Evolutionary conservation across 306 rosid species (phyloP).

Genomic region (Calophaca sinica): DNA sequence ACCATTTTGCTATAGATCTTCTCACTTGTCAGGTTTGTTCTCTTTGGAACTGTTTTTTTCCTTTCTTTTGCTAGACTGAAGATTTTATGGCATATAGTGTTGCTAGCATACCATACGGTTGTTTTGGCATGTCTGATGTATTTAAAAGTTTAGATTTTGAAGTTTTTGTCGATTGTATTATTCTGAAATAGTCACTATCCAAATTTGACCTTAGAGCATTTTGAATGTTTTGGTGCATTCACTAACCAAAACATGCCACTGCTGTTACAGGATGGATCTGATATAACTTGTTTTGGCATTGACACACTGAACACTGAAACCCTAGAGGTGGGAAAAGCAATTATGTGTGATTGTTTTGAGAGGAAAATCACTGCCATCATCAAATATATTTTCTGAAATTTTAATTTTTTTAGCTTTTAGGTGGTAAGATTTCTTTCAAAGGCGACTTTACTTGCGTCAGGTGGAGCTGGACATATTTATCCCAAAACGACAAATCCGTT

Average conservation of each 20-base stretch:
- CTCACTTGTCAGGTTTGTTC: slow-evolving; percentile 81
- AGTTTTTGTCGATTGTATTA: not conserved
- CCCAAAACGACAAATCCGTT: slow-evolving; percentile 93
- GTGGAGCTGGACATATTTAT: slow-evolving; percentile 98
- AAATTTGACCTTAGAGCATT: slow-evolving; percentile 19
- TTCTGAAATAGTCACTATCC: slow-evolving; percentile 22
- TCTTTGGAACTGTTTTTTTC: slow-evolving; percentile 21
- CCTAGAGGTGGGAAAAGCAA: slow-evolving; percentile 65
- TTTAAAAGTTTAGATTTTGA: not conserved
- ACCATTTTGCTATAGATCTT: slow-evolving; percentile 94
- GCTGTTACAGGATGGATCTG: slow-evolving; percentile 72
- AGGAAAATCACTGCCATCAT: slow-evolving; percentile 12
- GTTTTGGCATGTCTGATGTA: too few species aligned
- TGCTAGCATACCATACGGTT: not conserved
- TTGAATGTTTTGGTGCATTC: slow-evolving; percentile 38
- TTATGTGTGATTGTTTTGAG: slow-evolving; percentile 21
- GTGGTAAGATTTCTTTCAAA: slow-evolving; percentile 89
- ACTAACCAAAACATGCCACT: slow-evolving; percentile 47
- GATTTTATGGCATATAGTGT: slow-evolving; percentile 9
- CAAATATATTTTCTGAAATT: slow-evolving; percentile 37
- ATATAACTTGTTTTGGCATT: slow-evolving; percentile 79
- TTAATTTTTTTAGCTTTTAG: slow-evolving; percentile 60
- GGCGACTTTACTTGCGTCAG: slow-evolving; percentile 93
- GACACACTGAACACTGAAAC: slow-evolving; percentile 85
- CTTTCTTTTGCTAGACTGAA: not conserved